Evolutionary conservation across 1,284 basidiomycete genomes (phyloP), one percentile per base, ranked within the genome.

Genomic region (Sphagnurus paluster): DNA sequence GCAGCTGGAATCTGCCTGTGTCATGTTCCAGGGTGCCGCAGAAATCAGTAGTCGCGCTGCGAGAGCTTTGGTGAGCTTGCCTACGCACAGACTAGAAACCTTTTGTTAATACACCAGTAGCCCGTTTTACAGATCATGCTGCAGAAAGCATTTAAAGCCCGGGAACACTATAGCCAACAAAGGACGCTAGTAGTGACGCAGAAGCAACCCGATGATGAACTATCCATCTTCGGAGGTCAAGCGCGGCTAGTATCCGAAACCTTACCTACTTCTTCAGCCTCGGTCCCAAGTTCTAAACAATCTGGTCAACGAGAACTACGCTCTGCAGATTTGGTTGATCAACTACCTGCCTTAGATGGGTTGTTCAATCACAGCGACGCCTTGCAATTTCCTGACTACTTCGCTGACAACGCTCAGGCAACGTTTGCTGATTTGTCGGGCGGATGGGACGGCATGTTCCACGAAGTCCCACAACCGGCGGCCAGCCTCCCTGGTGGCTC

Each of bases 11-110:
- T 55, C 61, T 6, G 70, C 70, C 13, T 77, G 67, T 39, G 56
- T 54, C 2, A 58, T 76, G 42, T 79, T 74, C 54, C 56, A 52
- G 16, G 61, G 54, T 25, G 73, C 70, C 9, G 68, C 75, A 9
- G 57, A 71, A 50, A 69, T 62, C 7, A 75, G 69, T 42, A 70
- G 61, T 49, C 70, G 76, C 14, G 75, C 77, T 28, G 71, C 70
- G 2, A 63, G 64, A 48, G 72, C 71, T 21, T 54, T 75, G 59
- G 76, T 75, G 39, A 50, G 64, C 49, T 9, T 16, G 38, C 39
- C 42, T 49, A 25, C 4, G 30, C 35, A 7, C 28, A 34, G 4
- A 11, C 23, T 20, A n/a, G 21, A 16, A 39, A 20, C 13, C 4
- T 16, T 30, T 33, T 8, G 24, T 34, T 39, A 2, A 42, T 38